Conservation (phyloP, 2,329 filamentous ascomycete species). For the Botrytis porri region DNA sequence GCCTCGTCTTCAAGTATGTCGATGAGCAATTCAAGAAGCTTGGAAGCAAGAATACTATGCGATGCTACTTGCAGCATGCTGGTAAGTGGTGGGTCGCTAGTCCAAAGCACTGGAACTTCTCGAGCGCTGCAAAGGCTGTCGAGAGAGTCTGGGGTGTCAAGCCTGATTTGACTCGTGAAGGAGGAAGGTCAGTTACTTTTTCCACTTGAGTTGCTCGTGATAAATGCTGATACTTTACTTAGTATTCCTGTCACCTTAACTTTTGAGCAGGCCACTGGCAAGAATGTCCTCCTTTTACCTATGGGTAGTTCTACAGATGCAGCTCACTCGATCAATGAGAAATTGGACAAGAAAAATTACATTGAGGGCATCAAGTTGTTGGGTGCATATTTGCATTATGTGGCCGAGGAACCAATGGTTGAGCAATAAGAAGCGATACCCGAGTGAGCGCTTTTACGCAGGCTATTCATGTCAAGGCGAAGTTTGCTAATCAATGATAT, state of each 20-base stretch:
- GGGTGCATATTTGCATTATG: constrained; percentile 93
- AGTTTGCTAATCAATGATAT: not conserved
- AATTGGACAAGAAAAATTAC: constrained; percentile 94
- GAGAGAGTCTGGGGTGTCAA: constrained; percentile 90
- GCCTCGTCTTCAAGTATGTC: constrained; percentile 78
- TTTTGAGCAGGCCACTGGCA: constrained; percentile 95
- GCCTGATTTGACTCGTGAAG: constrained; percentile 94
- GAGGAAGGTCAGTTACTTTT: constrained; percentile 66
- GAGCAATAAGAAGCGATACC: constrained; percentile 15
- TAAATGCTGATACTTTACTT: constrained; percentile 22
- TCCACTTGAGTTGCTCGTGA: constrained; percentile 5
- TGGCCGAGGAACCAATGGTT: constrained; percentile 76
- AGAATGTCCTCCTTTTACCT: constrained; percentile 92
- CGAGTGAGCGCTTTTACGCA: not conserved
- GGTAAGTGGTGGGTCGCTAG: constrained; percentile 99
- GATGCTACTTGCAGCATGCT: constrained; percentile 77
- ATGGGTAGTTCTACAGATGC: constrained; percentile 98
- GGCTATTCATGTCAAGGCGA: not conserved
- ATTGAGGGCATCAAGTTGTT: constrained; percentile 97
- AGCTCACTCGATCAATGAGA: constrained; percentile 97
- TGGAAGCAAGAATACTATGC: constrained; percentile 86
- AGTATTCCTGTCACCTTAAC: constrained; percentile 96
- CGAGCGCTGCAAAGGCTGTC: constrained; percentile 90
- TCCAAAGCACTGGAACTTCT: constrained; percentile 99
- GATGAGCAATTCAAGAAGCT: constrained; percentile 83